phyloP scores from a whole-genome alignment of 139 green algal species.

The Tetraselmis chui region DNA sequence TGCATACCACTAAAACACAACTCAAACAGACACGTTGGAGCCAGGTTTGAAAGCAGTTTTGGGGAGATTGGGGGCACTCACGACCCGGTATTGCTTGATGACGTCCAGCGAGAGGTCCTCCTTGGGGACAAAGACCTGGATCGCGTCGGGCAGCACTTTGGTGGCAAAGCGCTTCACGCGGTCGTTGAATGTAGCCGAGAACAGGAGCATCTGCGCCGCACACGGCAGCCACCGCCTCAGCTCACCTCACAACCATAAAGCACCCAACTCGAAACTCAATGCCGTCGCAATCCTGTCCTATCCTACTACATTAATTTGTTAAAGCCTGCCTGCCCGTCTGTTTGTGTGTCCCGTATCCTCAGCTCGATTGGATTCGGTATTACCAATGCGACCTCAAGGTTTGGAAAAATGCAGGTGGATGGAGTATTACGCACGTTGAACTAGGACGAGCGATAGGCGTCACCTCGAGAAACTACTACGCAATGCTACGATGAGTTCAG shows the following conservation, averaged over 20 bases:
- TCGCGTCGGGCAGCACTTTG: conserved; percentile 47
- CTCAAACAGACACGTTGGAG: not conserved
- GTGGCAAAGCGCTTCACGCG: conserved; percentile 77
- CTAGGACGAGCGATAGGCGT: too few species aligned
- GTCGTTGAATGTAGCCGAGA: conserved; percentile 97
- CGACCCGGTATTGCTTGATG: conserved; percentile 95
- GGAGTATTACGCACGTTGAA: too few species aligned
- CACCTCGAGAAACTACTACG: too few species aligned
- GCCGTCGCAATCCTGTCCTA: not conserved
- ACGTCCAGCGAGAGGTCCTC: conserved; percentile 92
- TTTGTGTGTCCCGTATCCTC: too few species aligned
- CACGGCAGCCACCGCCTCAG: not conserved
- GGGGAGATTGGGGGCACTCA: conserved; percentile 21
- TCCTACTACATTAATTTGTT: too few species aligned
- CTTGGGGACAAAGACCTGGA: conserved; percentile 80
- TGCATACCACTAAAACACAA: not conserved
- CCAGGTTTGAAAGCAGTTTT: not conserved
- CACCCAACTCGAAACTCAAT: too few species aligned
- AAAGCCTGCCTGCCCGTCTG: too few species aligned
- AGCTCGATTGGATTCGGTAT: too few species aligned
- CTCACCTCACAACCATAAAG: not conserved
- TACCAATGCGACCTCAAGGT: too few species aligned
- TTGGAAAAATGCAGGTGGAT: too few species aligned
- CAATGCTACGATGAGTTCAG: too few species aligned
- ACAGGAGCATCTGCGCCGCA: conserved; percentile 76